These are phyloP conservation scores for Bipolaris oryzae DNA, from an alignment of 2,329 filamentous ascomycete species.

Conservation along the genomic window DNA sequence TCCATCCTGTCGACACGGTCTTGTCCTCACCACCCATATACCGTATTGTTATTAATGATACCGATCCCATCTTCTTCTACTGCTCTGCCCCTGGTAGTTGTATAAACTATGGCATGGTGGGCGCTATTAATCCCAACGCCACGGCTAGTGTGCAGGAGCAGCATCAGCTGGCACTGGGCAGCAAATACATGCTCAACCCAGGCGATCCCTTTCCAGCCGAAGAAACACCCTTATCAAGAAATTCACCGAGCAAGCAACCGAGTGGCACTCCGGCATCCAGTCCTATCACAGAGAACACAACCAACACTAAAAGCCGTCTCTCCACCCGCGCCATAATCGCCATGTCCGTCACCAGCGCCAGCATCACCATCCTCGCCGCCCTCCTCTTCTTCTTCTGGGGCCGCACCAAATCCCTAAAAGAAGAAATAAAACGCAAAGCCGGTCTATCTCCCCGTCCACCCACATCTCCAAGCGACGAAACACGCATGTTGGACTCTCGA, in stretches of 20 bases:
- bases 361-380: conserved; percentile 26
- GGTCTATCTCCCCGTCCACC: too few species aligned
- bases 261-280: conserved; percentile 1
- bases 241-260: conserved; percentile 10
- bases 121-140: conserved; percentile 68
- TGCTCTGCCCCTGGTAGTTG: conserved; percentile 68
- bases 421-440: conserved; percentile 31
- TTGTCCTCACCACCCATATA: conserved; percentile 36
- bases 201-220: conserved; percentile 43
- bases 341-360: conserved; percentile 64
- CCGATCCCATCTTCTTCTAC: conserved; percentile 47
- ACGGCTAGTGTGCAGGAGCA: conserved; percentile 33
- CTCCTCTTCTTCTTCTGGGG: conserved; percentile 39
- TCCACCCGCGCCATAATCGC: conserved; percentile 50
- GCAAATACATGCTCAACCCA: conserved; percentile 41
- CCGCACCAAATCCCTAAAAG: conserved; percentile 26
- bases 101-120: conserved; percentile 71
- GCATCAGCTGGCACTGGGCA: conserved; percentile 27
- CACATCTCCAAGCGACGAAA: too few species aligned
- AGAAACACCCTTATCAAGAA: conserved; percentile 18
- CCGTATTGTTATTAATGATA: conserved; percentile 38
- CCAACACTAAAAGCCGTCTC: conserved; percentile 22
- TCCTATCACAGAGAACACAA: not conserved
- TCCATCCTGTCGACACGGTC: conserved; percentile 34
- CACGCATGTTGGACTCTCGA: too few species aligned